These are phyloP conservation scores for Rutstroemia sp. DNA, from an alignment of 2,329 filamentous ascomycete genomes.

Conservation along the genomic window DNA sequence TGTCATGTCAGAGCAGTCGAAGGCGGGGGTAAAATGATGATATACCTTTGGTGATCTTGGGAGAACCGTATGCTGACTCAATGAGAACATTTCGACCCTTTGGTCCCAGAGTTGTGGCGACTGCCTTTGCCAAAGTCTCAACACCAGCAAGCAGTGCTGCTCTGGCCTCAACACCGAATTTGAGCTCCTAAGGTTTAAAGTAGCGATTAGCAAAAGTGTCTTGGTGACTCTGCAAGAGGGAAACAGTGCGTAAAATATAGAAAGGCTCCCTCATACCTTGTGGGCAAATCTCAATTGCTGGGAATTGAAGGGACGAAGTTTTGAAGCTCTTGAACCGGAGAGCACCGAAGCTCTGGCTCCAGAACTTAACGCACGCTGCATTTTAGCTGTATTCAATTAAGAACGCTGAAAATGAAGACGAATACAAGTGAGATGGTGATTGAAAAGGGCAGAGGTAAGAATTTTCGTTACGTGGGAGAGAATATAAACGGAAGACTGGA, in stretches of 20 bases:
- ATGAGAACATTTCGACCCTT: slow-evolving; percentile 99
- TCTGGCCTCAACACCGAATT: slow-evolving; percentile 93
- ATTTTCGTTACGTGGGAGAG: neutral
- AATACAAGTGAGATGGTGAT: neutral
- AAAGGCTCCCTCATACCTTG: slow-evolving; percentile 58
- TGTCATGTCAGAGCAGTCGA: neutral
- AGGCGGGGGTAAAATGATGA: slow-evolving; percentile 8
- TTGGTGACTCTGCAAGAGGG: neutral
- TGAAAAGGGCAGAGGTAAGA: neutral
- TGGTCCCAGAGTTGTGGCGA: slow-evolving; percentile 90
- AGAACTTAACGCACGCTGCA: slow-evolving; percentile 93
- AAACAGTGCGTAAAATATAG: neutral
- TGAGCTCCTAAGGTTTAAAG: slow-evolving; percentile 68
- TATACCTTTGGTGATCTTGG: slow-evolving; percentile 98
- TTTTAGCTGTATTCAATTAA: slow-evolving; percentile 42
- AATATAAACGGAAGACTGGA: neutral
- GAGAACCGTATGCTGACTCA: slow-evolving; percentile 95
- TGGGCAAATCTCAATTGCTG: slow-evolving; percentile 95
- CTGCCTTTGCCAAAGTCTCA: slow-evolving; percentile 92
- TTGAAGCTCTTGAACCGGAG: slow-evolving; percentile 56
- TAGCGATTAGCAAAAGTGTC: neutral
- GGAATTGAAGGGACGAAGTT: slow-evolving; percentile 49
- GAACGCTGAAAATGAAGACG: neutral
- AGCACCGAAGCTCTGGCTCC: slow-evolving; percentile 77
- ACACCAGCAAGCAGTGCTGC: slow-evolving; percentile 87